Conservation (phyloP, 2,329 filamentous ascomycete genomes). For the Rutstroemia sp. region DNA sequence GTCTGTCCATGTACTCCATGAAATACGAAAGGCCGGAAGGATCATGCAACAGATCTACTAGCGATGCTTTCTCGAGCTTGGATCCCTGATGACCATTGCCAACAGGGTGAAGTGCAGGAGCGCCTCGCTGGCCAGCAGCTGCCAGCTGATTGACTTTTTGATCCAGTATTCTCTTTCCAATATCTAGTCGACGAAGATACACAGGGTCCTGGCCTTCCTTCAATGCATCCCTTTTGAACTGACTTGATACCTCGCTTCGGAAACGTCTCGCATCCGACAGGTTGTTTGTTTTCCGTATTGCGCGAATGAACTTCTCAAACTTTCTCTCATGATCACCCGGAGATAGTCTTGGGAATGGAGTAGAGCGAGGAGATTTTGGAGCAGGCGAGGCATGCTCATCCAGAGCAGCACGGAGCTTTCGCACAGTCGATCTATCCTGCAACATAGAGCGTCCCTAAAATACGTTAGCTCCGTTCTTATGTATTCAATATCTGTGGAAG, state of each 20-base stretch:
- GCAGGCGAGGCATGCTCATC: conserved; percentile 89
- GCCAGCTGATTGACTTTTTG: conserved; percentile 80
- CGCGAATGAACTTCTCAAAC: conserved; percentile 90
- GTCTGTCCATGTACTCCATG: conserved; percentile 99
- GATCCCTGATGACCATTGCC: conserved; percentile 38
- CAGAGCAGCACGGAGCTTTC: conserved; percentile 81
- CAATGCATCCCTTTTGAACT: conserved; percentile 77
- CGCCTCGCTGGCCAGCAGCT: conserved; percentile 46
- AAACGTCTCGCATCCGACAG: conserved; percentile 89
- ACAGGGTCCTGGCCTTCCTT: conserved; percentile 75
- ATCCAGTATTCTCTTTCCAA: conserved; percentile 83
- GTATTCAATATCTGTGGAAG: not conserved
- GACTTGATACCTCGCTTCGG: conserved; percentile 84
- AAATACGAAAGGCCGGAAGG: conserved; percentile 92
- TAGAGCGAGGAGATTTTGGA: conserved; percentile 55
- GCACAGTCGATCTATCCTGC: conserved; percentile 91
- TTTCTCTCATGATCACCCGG: conserved; percentile 82
- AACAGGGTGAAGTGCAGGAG: conserved; percentile 19
- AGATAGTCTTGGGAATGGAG: conserved; percentile 69
- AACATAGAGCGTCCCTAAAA: conserved; percentile 68
- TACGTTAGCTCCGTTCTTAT: conserved; percentile 10
- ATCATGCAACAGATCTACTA: conserved; percentile 83
- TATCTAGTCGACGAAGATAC: conserved; percentile 83
- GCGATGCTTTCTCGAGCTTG: conserved; percentile 63
- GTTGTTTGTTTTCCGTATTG: conserved; percentile 81